These are phyloP conservation scores for Diddensiella caesifluorescens DNA, from an alignment of 805 yeast genomes.

Conservation along the genomic window DNA sequence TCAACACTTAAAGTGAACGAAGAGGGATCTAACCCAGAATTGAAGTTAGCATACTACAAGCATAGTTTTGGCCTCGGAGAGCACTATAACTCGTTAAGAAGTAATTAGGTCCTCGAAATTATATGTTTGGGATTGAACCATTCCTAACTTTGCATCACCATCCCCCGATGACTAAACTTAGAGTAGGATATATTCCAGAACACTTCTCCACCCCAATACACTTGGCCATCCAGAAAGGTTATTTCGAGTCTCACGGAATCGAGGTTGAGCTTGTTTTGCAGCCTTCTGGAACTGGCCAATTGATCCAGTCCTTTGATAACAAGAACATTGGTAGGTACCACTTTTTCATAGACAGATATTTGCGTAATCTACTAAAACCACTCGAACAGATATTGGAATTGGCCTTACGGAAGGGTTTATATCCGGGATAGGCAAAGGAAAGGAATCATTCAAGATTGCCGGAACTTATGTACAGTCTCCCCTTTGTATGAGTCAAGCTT, in stretches of 20 bases:
- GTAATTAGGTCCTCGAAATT: too few species aligned
- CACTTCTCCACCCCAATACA: constrained; percentile 86
- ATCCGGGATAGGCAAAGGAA: constrained; percentile 72
- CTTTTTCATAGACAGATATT: neutral
- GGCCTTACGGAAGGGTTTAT: constrained; percentile 92
- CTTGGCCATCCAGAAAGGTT: constrained; percentile 60
- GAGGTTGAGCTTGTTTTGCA: constrained; percentile 59
- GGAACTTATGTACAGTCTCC: constrained; percentile 87
- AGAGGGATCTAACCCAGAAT: constrained; percentile 40
- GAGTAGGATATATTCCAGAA: constrained; percentile 83
- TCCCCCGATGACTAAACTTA: constrained; percentile 2
- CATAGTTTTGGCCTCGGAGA: constrained; percentile 89
- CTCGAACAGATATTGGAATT: constrained; percentile 53
- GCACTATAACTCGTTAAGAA: constrained; percentile 75
- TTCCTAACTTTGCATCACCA: neutral
- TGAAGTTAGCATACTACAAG: constrained; percentile 75
- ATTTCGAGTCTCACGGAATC: constrained; percentile 44
- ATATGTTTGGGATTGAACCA: too few species aligned
- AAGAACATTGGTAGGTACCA: constrained; percentile 44
- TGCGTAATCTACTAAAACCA: neutral
- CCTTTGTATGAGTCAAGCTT: constrained; percentile 39
- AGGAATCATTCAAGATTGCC: constrained; percentile 54
- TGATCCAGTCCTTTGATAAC: constrained; percentile 64
- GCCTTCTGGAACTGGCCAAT: constrained; percentile 84
- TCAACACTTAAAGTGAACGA: constrained; percentile 61